Base-by-base conservation (phyloP, 176 grass and related monocot genomes). In the Hyparrhenia diplandra region DNA sequence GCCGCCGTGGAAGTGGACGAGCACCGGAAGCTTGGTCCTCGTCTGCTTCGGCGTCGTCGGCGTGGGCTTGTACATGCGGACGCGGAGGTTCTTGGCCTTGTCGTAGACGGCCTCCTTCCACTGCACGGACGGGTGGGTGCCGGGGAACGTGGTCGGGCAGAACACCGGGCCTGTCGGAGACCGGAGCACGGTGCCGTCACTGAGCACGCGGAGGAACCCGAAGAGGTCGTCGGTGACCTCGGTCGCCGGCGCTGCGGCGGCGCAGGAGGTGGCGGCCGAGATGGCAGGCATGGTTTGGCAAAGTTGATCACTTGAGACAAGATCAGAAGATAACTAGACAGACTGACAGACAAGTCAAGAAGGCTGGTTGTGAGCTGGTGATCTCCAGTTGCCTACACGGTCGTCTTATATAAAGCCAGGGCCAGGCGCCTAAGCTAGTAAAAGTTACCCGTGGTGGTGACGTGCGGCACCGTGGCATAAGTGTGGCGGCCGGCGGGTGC, bases 1-100 rank as follows among this genome's bases (percentile, higher is more conserved):
- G 13, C 94, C 91, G 32, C 91, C 89, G 64, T 97, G 94, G 82
- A 90, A 94, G 89, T 92, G 89, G 80, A 94, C 74, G 32, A 90
- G 80, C 64, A 92, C 79, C 2, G 87, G 87, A 9, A 92, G 82
- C 63, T 88, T n/a, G n/a, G n/a, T n/a, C n/a, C n/a, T 92, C 5
- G 21, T 29, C 5, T 0, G 34, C 42, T 5, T 17, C 20, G 57
- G 34, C 11, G 31, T 3, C 13, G 46, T 1, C 43, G 27, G 0
- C 47, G 10, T 40, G 8, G 8, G 78, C 55, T 49, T 89, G 92
- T 95, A 95, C 52, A 90, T 85, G 31, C 92, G 92, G 82, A 95
- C 84, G 34, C 37, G 87, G 68, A 95, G 89, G 62, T 80, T 75
- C 77, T 88, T 86, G 64, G 43, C 35, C 52, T 86, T 91, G 42